Evolutionary conservation across 164 flowering plant species (phyloP), one percentile per base, ranked within the genome.

Genomic region (Aristolochia californica): DNA sequence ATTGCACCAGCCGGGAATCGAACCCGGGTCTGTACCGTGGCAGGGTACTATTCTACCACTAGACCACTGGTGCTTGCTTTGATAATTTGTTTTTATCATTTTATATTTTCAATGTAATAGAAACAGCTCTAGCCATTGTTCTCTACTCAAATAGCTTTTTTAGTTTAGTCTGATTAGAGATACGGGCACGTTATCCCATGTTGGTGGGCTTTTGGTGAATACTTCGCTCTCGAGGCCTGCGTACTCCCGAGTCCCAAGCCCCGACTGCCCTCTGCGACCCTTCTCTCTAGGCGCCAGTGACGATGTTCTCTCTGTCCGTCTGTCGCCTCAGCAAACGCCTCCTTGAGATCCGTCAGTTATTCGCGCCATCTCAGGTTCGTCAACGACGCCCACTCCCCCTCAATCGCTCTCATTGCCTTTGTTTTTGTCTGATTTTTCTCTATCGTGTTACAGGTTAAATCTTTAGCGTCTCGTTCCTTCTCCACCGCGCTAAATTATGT

Each of bases 21-120:
- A 89, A 89, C 95, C 86, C 95, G 86, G 97, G 87, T 87, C 91
- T 84, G 89, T 86, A 88, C 89, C 89, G 91, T 89, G 97, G 95
- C 95, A 83, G 91, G 91, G 95, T 86, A 86, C 91, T 84, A 89
- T 84, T 89, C 97, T 89, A 84, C 91, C 93, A 87, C 97, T 87
- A 88, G 89, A 88, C 94, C 94, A 89, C 93, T 87, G 86, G 90
- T 83, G 89, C 86, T 70, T 49, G 30, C 40, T 28, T 28, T 7
- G 2, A 28, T 2, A 28, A 28, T 28, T 28, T 2, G 2, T 28
- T n/a, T n/a, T n/a, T n/a, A n/a, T n/a, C n/a, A n/a, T n/a, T n/a
- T n/a, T n/a, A n/a, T n/a, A n/a, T n/a, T n/a, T n/a, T n/a, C n/a
- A n/a, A n/a, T n/a, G n/a, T n/a, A n/a, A n/a, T n/a, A n/a, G n/a